Conservation (phyloP, 164 flowering plant genomes). For the Pachysandra terminalis region DNA sequence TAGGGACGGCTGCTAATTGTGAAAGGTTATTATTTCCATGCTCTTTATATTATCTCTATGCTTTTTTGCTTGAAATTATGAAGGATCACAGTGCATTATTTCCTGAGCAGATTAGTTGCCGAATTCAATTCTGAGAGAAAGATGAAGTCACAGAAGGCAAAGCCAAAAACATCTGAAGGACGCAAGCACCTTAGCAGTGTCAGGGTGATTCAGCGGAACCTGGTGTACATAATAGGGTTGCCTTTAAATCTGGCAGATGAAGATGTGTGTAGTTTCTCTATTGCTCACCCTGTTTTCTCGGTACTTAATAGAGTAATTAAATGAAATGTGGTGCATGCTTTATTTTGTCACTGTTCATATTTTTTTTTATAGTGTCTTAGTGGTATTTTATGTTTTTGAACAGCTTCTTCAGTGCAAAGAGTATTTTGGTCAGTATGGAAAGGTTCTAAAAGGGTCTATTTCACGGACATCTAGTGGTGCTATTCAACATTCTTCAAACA, state of each 20-base stretch:
- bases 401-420: conserved; percentile 89
- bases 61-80: not conserved
- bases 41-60: not conserved
- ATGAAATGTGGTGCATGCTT: not conserved
- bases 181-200: conserved; percentile 60
- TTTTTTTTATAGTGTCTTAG: not conserved
- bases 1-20: conserved; percentile 61
- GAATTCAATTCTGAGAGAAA: conserved; percentile 69
- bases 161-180: conserved; percentile 61
- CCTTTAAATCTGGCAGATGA: conserved; percentile 90
- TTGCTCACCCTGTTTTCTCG: not conserved
- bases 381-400: conserved; percentile 10
- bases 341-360: not conserved
- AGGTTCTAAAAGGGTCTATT: conserved; percentile 87
- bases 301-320: not conserved
- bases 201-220: conserved; percentile 68
- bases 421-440: conserved; percentile 96
- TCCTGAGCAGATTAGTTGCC: conserved; percentile 66
- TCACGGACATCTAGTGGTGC: conserved; percentile 84
- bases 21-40: conserved; percentile 43
- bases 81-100: conserved; percentile 45
- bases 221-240: conserved; percentile 62
- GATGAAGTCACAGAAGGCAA: conserved; percentile 70
- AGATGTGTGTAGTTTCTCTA: conserved; percentile 48
- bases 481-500: conserved; percentile 81